Conservation (phyloP, 202 grass and related monocot species). For the Digitaria exilis region DNA sequence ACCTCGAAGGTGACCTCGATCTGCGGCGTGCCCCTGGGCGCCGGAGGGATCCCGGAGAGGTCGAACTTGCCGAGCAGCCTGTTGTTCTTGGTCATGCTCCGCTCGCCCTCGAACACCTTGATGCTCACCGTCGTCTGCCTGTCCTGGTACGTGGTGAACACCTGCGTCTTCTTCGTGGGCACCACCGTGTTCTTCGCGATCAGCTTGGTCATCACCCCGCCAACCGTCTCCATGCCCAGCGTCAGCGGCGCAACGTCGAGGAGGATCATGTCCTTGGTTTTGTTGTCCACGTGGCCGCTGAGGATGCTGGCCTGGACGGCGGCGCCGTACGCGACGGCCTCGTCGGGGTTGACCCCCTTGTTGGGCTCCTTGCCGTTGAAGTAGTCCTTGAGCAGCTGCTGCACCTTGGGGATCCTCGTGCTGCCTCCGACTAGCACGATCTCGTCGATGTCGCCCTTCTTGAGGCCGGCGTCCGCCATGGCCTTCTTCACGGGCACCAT, state of each 20-base stretch:
- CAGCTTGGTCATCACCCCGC: slow-evolving; percentile 2
- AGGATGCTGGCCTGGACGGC: background rate
- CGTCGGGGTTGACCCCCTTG: slow-evolving; percentile 21
- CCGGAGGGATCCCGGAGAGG: slow-evolving; percentile 44
- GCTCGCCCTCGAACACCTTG: slow-evolving; percentile 55
- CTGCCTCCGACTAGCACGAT: slow-evolving; percentile 61
- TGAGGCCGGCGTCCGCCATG: slow-evolving; percentile 51
- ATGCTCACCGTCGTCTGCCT: slow-evolving; percentile 15
- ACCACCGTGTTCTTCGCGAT: background rate
- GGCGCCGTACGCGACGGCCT: slow-evolving; percentile 18
- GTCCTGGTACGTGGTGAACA: slow-evolving; percentile 20
- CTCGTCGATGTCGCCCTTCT: slow-evolving; percentile 56
- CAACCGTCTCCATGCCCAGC: background rate
- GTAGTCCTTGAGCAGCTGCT: slow-evolving; percentile 53
- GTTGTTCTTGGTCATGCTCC: slow-evolving; percentile 22
- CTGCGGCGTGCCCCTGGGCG: slow-evolving; percentile 51
- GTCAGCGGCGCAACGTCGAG: slow-evolving; percentile 8
- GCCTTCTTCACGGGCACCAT: slow-evolving; percentile 41
- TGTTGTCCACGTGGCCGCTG: background rate
- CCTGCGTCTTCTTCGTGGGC: background rate
- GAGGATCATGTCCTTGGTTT: background rate
- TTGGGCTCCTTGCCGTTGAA: slow-evolving; percentile 24
- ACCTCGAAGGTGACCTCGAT: slow-evolving; percentile 59
- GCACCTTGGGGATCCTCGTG: slow-evolving; percentile 54
- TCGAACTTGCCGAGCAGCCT: slow-evolving; percentile 9